These are phyloP conservation scores for Ceratocystis cacaofunesta DNA, from an alignment of 2,329 filamentous ascomycete species.

Conservation along the genomic window DNA sequence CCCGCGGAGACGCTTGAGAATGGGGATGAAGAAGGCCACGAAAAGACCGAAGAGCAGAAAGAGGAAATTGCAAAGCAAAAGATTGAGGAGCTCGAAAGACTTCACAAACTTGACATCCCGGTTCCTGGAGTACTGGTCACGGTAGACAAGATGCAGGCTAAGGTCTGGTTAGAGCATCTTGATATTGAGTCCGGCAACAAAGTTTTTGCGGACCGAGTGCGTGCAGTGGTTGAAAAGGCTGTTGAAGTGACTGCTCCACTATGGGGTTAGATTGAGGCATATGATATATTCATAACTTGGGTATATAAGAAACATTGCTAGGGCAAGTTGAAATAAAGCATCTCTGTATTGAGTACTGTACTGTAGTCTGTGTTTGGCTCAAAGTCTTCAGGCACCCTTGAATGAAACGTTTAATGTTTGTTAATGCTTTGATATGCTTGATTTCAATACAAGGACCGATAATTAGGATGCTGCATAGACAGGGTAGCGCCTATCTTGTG, in stretches of 20 bases:
- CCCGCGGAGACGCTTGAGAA: constrained; percentile 21
- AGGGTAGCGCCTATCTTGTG: background rate
- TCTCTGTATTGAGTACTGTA: background rate
- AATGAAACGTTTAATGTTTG: background rate
- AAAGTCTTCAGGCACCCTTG: background rate
- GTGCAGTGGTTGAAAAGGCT: constrained; percentile 77
- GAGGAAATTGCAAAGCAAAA: constrained; percentile 42
- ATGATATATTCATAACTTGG: background rate
- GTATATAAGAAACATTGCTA: background rate
- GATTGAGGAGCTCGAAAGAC: constrained; percentile 54
- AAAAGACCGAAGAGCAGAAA: constrained; percentile 27
- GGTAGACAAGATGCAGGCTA: constrained; percentile 75
- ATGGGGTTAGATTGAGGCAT: constrained; percentile 31
- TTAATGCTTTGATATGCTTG: too few species aligned
- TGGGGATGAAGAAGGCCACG: constrained; percentile 19
- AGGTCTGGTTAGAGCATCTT: constrained; percentile 80
- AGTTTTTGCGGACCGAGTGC: constrained; percentile 67
- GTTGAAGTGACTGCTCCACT: constrained; percentile 74
- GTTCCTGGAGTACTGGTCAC: constrained; percentile 78
- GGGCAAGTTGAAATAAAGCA: background rate
- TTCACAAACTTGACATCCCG: constrained; percentile 74
- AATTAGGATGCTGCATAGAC: background rate
- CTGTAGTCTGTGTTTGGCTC: background rate
- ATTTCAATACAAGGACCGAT: background rate
- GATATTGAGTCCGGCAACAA: constrained; percentile 76